A percentile compares a stretch with the other conserved stretches of the same genome.
Evolutionary conservation across 116 monocot genomes (phyloP).

Genomic region (Dioscorea cayenensis): DNA sequence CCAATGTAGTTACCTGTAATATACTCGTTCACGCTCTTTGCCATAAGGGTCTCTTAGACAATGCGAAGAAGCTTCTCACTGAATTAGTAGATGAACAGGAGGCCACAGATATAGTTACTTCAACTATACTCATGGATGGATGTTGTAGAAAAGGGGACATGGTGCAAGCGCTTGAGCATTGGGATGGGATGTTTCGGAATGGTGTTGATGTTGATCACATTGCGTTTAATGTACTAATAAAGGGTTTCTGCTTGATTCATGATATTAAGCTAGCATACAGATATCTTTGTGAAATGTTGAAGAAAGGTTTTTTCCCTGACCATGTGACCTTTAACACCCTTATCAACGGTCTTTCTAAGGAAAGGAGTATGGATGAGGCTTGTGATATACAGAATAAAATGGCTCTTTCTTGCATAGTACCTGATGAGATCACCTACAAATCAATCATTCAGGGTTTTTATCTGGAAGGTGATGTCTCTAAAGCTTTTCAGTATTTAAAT

Average conservation of each 20-base stretch:
- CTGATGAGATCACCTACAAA: conserved; percentile 49
- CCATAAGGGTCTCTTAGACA: background rate
- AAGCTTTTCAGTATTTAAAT: conserved; percentile 27
- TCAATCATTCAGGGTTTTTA: conserved; percentile 53
- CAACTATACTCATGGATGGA: conserved; percentile 66
- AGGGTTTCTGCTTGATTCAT: conserved; percentile 44
- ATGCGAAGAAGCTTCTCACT: conserved; percentile 16
- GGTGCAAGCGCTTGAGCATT: conserved; percentile 36
- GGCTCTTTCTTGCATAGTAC: conserved; percentile 27
- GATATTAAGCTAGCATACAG: conserved; percentile 40
- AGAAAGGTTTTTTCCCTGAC: conserved; percentile 64
- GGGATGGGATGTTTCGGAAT: conserved; percentile 34
- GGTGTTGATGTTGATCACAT: conserved; percentile 33
- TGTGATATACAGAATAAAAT: conserved; percentile 37
- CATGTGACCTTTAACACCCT: conserved; percentile 68
- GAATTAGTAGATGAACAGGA: conserved; percentile 38
- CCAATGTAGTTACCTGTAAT: conserved; percentile 50
- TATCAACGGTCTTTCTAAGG: conserved; percentile 36
- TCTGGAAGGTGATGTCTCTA: conserved; percentile 22
- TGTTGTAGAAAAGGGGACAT: conserved; percentile 42
- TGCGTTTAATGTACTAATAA: conserved; percentile 66
- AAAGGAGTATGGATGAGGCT: conserved; percentile 47
- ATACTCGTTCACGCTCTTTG: conserved; percentile 25
- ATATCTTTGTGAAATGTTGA: conserved; percentile 54
- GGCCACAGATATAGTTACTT: conserved; percentile 42